Evolutionary conservation across 495 filamentous ascomycete genomes (phyloP).

Genomic region (Viridothelium virens): DNA sequence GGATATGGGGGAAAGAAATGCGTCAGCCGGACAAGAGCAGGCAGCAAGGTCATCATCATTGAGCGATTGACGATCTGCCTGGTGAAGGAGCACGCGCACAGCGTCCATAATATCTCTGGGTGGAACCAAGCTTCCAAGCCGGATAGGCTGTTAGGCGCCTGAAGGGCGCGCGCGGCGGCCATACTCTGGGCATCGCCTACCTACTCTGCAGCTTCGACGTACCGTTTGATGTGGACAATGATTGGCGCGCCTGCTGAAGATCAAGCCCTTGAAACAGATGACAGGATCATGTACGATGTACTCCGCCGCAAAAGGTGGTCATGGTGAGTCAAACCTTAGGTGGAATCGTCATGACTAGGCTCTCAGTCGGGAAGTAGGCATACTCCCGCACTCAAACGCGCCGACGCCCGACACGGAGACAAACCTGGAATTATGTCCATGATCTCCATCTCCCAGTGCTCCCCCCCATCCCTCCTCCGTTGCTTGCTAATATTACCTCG

Average conservation of each 20-base stretch:
- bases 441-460: too few relatives aligned
- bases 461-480: too few relatives aligned
- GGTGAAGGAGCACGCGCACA: too few relatives aligned
- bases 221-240: neutral
- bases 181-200: too few relatives aligned
- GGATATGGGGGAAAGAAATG: neutral
- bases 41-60: neutral
- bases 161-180: neutral
- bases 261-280: conserved; percentile 9
- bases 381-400: neutral
- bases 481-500: too few relatives aligned
- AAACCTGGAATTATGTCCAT: neutral
- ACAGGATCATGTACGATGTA: conserved; percentile 6
- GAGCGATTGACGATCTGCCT: neutral
- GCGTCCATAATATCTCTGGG: neutral
- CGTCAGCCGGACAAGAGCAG: conserved; percentile 6
- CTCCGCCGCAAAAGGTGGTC: conserved; percentile 12
- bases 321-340: conserved; percentile 1
- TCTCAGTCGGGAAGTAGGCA: too few relatives aligned
- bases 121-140: neutral
- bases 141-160: conserved; percentile 2
- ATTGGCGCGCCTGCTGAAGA: neutral
- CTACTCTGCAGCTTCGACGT: too few relatives aligned
- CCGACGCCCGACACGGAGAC: conserved; percentile 10
- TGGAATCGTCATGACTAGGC: too few relatives aligned